Evolutionary conservation across 768 basidiomycete species (phyloP).

Genomic region (Naganishia friedmannii): DNA sequence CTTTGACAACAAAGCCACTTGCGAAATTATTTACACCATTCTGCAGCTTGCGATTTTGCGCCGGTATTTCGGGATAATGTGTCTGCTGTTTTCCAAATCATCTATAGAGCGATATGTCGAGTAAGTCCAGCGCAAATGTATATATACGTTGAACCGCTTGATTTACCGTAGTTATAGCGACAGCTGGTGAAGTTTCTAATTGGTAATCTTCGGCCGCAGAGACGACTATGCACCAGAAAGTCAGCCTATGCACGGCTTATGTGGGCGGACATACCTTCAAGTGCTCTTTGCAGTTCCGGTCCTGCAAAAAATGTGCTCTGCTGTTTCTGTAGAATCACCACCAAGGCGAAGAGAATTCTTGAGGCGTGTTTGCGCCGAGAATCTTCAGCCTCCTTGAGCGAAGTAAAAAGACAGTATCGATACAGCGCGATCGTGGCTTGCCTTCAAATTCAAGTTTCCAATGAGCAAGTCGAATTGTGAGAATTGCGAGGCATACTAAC

Average conservation of each 20-base stretch:
- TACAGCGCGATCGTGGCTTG: background rate
- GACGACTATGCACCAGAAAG: background rate
- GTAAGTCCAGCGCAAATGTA: background rate
- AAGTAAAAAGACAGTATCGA: background rate
- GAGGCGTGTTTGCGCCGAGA: background rate
- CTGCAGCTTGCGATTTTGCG: constrained; percentile 10
- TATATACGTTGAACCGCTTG: no score
- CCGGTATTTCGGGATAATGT: background rate
- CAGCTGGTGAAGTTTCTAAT: background rate
- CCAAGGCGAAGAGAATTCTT: background rate
- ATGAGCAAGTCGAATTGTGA: background rate
- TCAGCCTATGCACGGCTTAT: background rate
- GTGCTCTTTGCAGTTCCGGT: background rate
- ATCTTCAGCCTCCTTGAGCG: constrained; percentile 6
- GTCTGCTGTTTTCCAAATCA: constrained; percentile 19
- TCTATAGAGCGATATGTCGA: background rate
- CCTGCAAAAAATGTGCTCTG: background rate
- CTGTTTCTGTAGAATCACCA: constrained; percentile 5
- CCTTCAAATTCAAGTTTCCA: background rate
- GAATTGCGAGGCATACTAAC: background rate
- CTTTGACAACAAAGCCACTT: no score
- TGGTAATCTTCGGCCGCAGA: constrained; percentile 1
- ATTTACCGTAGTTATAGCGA: constrained; percentile 4
- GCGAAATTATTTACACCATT: background rate
- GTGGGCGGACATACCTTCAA: constrained; percentile 5